Conservation (phyloP, 2,329 filamentous ascomycete genomes). For the Bertia moriformis region DNA sequence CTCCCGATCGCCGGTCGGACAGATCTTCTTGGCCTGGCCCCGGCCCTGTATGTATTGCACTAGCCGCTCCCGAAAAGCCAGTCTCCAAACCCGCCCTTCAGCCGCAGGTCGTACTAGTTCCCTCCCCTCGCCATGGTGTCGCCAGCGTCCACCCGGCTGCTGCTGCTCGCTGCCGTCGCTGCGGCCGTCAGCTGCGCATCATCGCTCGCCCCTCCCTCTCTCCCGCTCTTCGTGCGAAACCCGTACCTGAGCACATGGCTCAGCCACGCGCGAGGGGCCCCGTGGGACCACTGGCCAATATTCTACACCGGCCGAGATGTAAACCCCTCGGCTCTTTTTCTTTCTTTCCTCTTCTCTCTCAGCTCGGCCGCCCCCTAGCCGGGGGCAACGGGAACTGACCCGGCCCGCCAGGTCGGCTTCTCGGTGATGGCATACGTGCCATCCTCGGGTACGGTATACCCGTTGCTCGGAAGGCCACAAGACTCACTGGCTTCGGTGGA, state of each 20-base stretch:
- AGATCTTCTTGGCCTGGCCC: too few species aligned
- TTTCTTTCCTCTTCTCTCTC: too few species aligned
- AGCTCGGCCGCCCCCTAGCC: background rate
- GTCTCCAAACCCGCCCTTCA: too few species aligned
- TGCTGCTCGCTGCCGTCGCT: too few species aligned
- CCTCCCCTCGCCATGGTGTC: too few species aligned
- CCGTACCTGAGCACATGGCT: constrained; percentile 18
- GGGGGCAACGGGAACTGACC: background rate
- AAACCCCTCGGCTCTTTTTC: too few species aligned
- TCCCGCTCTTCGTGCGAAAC: constrained; percentile 13
- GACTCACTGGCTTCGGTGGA: constrained; percentile 19
- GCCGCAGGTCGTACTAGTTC: too few species aligned
- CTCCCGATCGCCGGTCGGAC: too few species aligned
- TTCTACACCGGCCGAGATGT: constrained; percentile 51
- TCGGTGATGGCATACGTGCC: constrained; percentile 31
- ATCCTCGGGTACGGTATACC: constrained; percentile 25
- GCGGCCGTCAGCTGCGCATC: background rate
- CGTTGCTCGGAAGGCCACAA: constrained; percentile 33
- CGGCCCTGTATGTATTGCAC: too few species aligned
- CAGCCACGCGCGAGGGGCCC: constrained; percentile 38
- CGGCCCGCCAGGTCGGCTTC: constrained; percentile 32
- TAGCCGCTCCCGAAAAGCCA: too few species aligned
- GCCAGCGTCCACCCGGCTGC: too few species aligned
- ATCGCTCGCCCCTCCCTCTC: constrained; percentile 9
- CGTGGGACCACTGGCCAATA: constrained; percentile 55